phyloP scores from a whole-genome alignment of 2,329 filamentous ascomycete species.

The Aspergillus pseudonomiae region DNA sequence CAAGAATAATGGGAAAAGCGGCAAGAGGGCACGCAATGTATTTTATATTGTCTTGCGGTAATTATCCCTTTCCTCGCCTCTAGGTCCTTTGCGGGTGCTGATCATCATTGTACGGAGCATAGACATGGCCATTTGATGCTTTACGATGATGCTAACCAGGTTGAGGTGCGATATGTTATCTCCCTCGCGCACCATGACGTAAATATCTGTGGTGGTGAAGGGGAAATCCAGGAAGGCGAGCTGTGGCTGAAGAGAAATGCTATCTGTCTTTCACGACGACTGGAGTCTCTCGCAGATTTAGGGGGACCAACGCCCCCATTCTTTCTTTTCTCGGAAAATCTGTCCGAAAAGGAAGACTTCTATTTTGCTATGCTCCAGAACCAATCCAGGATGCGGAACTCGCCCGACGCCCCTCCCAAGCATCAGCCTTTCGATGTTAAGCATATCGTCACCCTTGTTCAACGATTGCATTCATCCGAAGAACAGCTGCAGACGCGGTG shows the following conservation, averaged over 20 bases:
- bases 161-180: conserved; percentile 95
- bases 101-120: conserved; percentile 1
- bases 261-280: conserved; percentile 73
- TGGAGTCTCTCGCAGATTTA: conserved; percentile 55
- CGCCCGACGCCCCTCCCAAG: conserved; percentile 62
- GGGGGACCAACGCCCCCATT: conserved; percentile 75
- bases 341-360: conserved; percentile 97
- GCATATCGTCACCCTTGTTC: conserved; percentile 86
- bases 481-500: conserved; percentile 89
- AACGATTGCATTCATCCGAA: conserved; percentile 86
- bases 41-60: conserved; percentile 91
- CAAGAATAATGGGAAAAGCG: conserved; percentile 52
- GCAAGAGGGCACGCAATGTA: conserved; percentile 74
- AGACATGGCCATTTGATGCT: conserved; percentile 96
- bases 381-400: conserved; percentile 69
- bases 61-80: conserved; percentile 26
- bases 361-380: conserved; percentile 90
- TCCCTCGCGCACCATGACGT: conserved; percentile 83
- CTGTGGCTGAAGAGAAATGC: conserved; percentile 95
- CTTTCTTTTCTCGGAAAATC: conserved; percentile 91
- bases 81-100: conserved; percentile 17
- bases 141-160: conserved; percentile 91
- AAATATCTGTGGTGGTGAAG: conserved; percentile 79
- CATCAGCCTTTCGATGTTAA: conserved; percentile 79
- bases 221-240: conserved; percentile 82